Conservation (phyloP, 495 filamentous ascomycete genomes). For the Penicillium cinerascens region DNA sequence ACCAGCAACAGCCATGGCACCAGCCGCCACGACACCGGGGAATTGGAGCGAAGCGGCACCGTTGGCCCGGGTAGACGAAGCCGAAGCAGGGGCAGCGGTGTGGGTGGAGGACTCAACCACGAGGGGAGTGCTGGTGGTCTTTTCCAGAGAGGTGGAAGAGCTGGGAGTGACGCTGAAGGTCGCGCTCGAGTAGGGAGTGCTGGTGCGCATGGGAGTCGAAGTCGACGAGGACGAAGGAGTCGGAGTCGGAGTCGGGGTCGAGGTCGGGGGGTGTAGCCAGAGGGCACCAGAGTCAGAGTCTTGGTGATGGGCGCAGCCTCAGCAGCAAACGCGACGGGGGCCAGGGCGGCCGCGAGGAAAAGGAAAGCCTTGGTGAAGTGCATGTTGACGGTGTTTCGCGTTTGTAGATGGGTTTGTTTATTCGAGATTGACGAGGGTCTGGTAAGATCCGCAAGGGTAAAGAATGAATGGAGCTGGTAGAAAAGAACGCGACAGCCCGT, state of each 20-base stretch:
- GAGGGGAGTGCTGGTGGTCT: conserved; percentile 8
- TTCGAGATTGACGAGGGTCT: not conserved
- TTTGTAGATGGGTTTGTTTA: not conserved
- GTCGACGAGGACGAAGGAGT: conserved; percentile 19
- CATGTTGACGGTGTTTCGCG: conserved; percentile 22
- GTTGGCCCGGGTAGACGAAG: conserved; percentile 26
- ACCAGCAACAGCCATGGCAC: conserved; percentile 42
- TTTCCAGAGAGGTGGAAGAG: conserved; percentile 18
- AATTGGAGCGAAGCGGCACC: conserved; percentile 31
- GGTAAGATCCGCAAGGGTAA: conserved; percentile 11
- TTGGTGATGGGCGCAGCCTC: conserved; percentile 24
- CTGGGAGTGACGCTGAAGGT: conserved; percentile 15
- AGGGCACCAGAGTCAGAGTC: conserved; percentile 34
- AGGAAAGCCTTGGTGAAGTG: conserved; percentile 36
- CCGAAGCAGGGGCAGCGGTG: conserved; percentile 13
- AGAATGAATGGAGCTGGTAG: conserved; percentile 37
- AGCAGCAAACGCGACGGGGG: conserved; percentile 32
- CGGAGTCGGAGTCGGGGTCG: conserved; percentile 20
- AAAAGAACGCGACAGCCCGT: conserved; percentile 41
- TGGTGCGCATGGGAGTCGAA: conserved; percentile 19
- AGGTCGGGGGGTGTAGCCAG: conserved; percentile 26
- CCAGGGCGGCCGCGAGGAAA: conserved; percentile 29
- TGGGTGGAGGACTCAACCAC: not conserved
- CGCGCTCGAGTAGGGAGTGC: conserved; percentile 19
- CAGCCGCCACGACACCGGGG: conserved; percentile 34